Evolutionary conservation across 805 yeast species (phyloP).

Genomic region (Candida rishiriensis): DNA sequence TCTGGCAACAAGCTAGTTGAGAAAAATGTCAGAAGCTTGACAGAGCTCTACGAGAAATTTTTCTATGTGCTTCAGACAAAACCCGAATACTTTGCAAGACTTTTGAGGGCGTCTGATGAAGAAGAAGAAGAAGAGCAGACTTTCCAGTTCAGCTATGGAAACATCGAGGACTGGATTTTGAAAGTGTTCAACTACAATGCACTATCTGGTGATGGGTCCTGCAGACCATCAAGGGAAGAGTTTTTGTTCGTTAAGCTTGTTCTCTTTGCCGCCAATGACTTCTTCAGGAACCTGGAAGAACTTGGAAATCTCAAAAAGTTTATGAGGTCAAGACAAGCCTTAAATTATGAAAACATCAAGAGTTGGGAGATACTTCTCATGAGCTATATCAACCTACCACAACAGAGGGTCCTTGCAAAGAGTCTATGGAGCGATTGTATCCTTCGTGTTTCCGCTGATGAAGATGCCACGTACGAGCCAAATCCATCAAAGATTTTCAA

Average conservation of each 20-base stretch:
- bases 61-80: conserved; percentile 83
- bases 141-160: conserved; percentile 17
- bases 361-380: conserved; percentile 44
- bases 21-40: conserved; percentile 43
- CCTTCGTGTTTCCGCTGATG: conserved; percentile 37
- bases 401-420: conserved; percentile 44
- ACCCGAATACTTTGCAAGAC: conserved; percentile 60
- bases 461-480: conserved; percentile 65
- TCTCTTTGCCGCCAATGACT: conserved; percentile 39
- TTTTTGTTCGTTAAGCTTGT: conserved; percentile 58
- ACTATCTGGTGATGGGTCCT: conserved; percentile 9
- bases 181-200: conserved; percentile 27
- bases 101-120: conserved; percentile 36
- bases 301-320: conserved; percentile 20
- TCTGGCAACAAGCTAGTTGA: conserved; percentile 22
- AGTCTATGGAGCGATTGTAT: conserved; percentile 36
- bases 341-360: conserved; percentile 12
- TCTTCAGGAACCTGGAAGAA: conserved; percentile 27
- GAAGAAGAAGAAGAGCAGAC: conserved; percentile 8
- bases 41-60: conserved; percentile 69
- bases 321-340: conserved; percentile 21
- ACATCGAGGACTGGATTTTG: conserved; percentile 33
- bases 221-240: conserved; percentile 61
- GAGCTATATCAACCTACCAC: conserved; percentile 42
- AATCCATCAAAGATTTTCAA: conserved; percentile 64